Conservation (phyloP, 2,329 filamentous ascomycete genomes). For the Onygenales sp. region DNA sequence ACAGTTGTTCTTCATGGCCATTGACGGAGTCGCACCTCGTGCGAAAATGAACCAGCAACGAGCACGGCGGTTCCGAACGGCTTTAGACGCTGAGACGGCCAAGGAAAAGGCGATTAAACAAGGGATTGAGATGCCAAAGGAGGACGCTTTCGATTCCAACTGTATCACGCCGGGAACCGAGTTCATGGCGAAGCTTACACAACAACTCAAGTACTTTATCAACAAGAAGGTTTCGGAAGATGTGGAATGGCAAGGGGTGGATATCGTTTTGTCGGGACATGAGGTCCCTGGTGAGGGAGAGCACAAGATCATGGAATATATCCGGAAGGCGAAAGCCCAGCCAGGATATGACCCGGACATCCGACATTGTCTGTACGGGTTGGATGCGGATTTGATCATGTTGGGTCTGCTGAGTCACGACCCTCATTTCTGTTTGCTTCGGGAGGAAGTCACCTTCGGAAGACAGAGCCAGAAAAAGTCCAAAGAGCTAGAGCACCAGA, state of each 20-base stretch:
- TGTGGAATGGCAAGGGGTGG: constrained; percentile 92
- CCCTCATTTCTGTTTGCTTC: constrained; percentile 91
- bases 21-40: constrained; percentile 92
- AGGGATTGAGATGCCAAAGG: constrained; percentile 86
- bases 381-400: constrained; percentile 98
- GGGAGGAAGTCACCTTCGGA: constrained; percentile 97
- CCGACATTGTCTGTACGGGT: constrained; percentile 90
- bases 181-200: constrained; percentile 94
- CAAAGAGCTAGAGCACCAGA: constrained; percentile 96
- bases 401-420: constrained; percentile 93
- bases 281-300: constrained; percentile 97
- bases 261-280: constrained; percentile 92
- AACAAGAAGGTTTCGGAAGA: constrained; percentile 98
- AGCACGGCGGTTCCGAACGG: constrained; percentile 86
- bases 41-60: constrained; percentile 99
- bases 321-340: constrained; percentile 92
- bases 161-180: constrained; percentile 94
- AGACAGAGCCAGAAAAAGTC: constrained; percentile 78
- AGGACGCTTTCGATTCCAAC: constrained; percentile 96
- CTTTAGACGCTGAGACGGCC: constrained; percentile 78
- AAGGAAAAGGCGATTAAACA: constrained; percentile 86
- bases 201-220: constrained; percentile 95
- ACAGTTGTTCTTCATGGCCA: constrained; percentile 98
- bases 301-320: constrained; percentile 99
- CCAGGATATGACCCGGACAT: constrained; percentile 86